Evolutionary conservation across 106 monocot species (phyloP).

Genomic region (Hemerocallis citrina): DNA sequence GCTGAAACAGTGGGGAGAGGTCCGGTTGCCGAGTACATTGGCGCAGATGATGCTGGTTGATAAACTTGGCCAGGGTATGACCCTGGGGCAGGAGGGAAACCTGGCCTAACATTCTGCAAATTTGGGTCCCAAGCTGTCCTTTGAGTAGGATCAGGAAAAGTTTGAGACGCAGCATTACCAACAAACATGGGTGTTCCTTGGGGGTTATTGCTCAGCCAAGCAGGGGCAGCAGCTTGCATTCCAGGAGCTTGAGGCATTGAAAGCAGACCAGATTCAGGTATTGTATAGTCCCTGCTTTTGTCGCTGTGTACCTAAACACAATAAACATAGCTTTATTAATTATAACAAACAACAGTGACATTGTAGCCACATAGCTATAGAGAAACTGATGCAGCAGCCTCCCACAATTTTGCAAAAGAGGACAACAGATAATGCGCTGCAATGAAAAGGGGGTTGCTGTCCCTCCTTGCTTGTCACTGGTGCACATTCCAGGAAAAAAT

Average conservation of each 20-base stretch:
- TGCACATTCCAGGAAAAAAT: no score
- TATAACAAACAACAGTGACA: neutral
- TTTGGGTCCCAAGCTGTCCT: slow-evolving; percentile 47
- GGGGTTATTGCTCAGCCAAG: slow-evolving; percentile 36
- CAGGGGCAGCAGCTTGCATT: slow-evolving; percentile 9
- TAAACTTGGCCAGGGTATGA: slow-evolving; percentile 22
- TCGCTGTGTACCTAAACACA: slow-evolving; percentile 70
- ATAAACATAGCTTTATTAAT: neutral
- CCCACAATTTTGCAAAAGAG: no score
- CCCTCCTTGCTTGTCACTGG: no score
- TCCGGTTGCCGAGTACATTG: slow-evolving; percentile 15
- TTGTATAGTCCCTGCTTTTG: slow-evolving; percentile 83
- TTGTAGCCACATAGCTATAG: no score
- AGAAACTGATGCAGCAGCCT: no score
- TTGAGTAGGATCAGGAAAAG: slow-evolving; percentile 16
- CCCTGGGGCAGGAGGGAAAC: slow-evolving; percentile 13
- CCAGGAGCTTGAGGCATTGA: slow-evolving; percentile 42
- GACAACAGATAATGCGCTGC: no score
- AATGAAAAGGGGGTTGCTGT: no score
- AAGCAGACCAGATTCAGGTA: slow-evolving; percentile 48
- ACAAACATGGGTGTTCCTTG: slow-evolving; percentile 25
- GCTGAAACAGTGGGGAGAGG: slow-evolving; percentile 7
- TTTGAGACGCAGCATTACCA: slow-evolving; percentile 8
- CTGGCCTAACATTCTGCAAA: slow-evolving; percentile 17
- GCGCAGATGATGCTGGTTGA: slow-evolving; percentile 10